Percentiles rank a stretch among this genome's conserved stretches.
Evolutionary conservation across 2,329 filamentous ascomycete species (phyloP).

Genomic region (Ophiocordyceps australis): DNA sequence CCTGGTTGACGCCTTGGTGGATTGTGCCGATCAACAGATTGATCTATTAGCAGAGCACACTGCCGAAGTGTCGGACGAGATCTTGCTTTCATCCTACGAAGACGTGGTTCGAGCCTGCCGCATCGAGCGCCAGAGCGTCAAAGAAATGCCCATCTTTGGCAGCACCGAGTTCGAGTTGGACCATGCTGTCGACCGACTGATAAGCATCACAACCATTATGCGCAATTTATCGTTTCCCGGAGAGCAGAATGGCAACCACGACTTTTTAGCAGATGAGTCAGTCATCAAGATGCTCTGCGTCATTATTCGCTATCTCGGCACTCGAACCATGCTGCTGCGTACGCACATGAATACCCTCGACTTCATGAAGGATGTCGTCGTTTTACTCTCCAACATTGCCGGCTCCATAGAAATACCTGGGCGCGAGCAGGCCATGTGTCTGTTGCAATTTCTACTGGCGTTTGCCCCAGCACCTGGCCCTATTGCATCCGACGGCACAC

Average conservation of each 20-base stretch:
- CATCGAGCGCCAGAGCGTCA: slow-evolving; percentile 51
- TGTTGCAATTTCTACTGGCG: slow-evolving; percentile 76
- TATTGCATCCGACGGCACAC: slow-evolving; percentile 29
- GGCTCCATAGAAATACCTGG: slow-evolving; percentile 65
- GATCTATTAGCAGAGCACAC: slow-evolving; percentile 73
- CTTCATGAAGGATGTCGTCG: slow-evolving; percentile 91
- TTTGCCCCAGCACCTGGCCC: slow-evolving; percentile 73
- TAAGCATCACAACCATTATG: slow-evolving; percentile 82
- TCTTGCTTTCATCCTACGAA: slow-evolving; percentile 72
- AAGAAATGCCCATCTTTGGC: slow-evolving; percentile 57
- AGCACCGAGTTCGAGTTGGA: slow-evolving; percentile 67
- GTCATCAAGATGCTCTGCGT: slow-evolving; percentile 73
- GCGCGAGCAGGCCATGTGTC: slow-evolving; percentile 69
- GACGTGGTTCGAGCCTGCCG: slow-evolving; percentile 69
- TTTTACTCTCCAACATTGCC: slow-evolving; percentile 77
- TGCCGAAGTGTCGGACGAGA: slow-evolving; percentile 70
- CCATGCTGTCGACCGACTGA: slow-evolving; percentile 66
- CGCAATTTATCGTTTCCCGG: slow-evolving; percentile 80
- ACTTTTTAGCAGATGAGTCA: slow-evolving; percentile 51
- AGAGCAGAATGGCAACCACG: slow-evolving; percentile 44
- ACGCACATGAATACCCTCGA: slow-evolving; percentile 75
- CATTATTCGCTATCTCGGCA: slow-evolving; percentile 74
- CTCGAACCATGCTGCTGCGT: slow-evolving; percentile 69
- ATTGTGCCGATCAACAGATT: slow-evolving; percentile 79
- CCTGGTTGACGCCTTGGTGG: slow-evolving; percentile 69